Conservation (phyloP, 352 stramenopile species). For the Elongisporangium senticosum region DNA sequence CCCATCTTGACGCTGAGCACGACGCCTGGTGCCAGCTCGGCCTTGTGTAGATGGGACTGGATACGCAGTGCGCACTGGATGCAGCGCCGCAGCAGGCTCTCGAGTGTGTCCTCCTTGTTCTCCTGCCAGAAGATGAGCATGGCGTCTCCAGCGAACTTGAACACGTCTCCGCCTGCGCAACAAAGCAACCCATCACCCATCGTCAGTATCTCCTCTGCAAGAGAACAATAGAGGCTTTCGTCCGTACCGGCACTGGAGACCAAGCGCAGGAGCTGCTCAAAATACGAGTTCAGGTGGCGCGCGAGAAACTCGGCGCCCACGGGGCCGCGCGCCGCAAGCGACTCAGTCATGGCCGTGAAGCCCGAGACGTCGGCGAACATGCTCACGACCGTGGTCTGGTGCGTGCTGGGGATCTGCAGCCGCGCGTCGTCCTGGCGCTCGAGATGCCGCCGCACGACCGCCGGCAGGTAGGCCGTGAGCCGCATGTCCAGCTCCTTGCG, state of each 20-base stretch:
- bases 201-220: neutral
- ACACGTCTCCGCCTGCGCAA: conserved; percentile 67
- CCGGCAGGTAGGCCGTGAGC: conserved; percentile 76
- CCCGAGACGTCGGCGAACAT: conserved; percentile 94
- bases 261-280: conserved; percentile 77
- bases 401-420: conserved; percentile 56
- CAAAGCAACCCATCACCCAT: conserved; percentile 1
- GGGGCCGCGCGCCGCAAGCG: conserved; percentile 76
- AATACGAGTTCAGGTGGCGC: conserved; percentile 93
- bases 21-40: conserved; percentile 77
- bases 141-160: conserved; percentile 95
- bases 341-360: conserved; percentile 92
- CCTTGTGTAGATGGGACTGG: conserved; percentile 85
- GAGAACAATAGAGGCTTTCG: neutral
- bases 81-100: conserved; percentile 70
- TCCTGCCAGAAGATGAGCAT: conserved; percentile 93
- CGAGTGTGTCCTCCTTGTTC: conserved; percentile 86
- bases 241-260: conserved; percentile 57
- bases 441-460: conserved; percentile 68
- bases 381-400: conserved; percentile 75
- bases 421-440: conserved; percentile 47
- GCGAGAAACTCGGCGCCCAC: conserved; percentile 87
- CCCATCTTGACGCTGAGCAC: conserved; percentile 94
- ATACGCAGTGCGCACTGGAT: conserved; percentile 89
- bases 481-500: conserved; percentile 82